These are phyloP conservation scores for Paraleonurus japonicus DNA, from an alignment of 257 asterid species.

Conservation along the genomic window DNA sequence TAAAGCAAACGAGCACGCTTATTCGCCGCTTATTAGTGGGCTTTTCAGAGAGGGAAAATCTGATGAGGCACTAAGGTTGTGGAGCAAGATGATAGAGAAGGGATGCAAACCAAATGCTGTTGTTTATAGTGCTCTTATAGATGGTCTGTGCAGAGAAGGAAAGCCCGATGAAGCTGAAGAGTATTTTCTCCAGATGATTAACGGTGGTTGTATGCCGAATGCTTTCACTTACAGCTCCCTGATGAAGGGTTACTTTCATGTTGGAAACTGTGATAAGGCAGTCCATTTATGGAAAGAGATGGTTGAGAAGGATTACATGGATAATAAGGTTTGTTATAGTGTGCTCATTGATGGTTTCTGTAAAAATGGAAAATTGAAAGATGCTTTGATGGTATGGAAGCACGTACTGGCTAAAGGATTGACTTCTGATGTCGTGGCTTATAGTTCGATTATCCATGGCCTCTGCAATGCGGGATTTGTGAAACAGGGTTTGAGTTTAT, in stretches of 20 bases:
- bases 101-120: slow-evolving; percentile 73
- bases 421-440: slow-evolving; percentile 74
- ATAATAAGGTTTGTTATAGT: slow-evolving; percentile 66
- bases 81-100: slow-evolving; percentile 59
- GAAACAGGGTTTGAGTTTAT: slow-evolving; percentile 72
- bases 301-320: slow-evolving; percentile 44
- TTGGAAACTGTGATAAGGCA: slow-evolving; percentile 65
- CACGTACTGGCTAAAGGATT: slow-evolving; percentile 67
- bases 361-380: slow-evolving; percentile 64
- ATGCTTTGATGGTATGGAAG: slow-evolving; percentile 79
- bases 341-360: slow-evolving; percentile 82
- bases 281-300: slow-evolving; percentile 70
- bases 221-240: slow-evolving; percentile 71
- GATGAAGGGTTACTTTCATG: slow-evolving; percentile 79
- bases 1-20: slow-evolving; percentile 52
- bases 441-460: slow-evolving; percentile 86
- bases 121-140: slow-evolving; percentile 78
- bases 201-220: slow-evolving; percentile 60
- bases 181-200: slow-evolving; percentile 55
- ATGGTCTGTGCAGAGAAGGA: slow-evolving; percentile 72
- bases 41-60: slow-evolving; percentile 69
- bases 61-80: slow-evolving; percentile 59
- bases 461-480: slow-evolving; percentile 66
- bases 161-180: slow-evolving; percentile 67
- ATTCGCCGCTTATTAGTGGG: slow-evolving; percentile 83